These are phyloP conservation scores for Lachancea thermotolerans DNA, from an alignment of 805 yeast species.

Conservation along the genomic window DNA sequence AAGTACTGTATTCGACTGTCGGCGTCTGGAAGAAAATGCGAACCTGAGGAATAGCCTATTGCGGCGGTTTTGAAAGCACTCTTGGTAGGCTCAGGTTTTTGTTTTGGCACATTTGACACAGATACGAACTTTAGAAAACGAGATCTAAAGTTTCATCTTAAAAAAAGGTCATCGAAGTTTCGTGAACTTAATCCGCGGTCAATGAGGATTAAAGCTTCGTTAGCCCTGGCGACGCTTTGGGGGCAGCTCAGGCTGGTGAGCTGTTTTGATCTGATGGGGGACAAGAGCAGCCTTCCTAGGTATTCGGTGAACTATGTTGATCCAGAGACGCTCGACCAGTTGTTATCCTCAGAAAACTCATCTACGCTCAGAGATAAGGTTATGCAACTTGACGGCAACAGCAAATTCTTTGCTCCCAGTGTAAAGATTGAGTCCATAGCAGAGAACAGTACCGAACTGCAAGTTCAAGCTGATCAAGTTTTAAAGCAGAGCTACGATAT, in stretches of 20 bases:
- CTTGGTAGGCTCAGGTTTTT: no score
- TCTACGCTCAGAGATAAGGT: slow-evolving; percentile 10
- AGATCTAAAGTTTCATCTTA: no score
- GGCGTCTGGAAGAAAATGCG: background rate
- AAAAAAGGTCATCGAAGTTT: no score
- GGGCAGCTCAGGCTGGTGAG: no score
- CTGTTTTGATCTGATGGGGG: background rate
- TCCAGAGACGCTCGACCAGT: slow-evolving; percentile 13
- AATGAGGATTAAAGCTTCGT: no score
- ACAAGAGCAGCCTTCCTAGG: background rate
- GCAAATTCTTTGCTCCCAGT: slow-evolving; percentile 19
- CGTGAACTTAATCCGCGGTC: no score
- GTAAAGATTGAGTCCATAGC: slow-evolving; percentile 3
- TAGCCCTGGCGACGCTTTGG: no score
- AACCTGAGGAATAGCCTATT: background rate
- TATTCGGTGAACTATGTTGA: slow-evolving; percentile 10
- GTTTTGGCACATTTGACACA: no score
- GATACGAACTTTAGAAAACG: no score
- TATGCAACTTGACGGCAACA: slow-evolving; percentile 12
- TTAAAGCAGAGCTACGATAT: slow-evolving; percentile 16
- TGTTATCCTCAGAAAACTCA: background rate
- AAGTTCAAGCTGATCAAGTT: slow-evolving; percentile 11
- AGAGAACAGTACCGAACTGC: slow-evolving; percentile 9
- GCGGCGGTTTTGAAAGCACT: no score
- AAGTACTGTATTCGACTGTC: background rate